These are phyloP conservation scores for Lycium ferocissimum DNA, from an alignment of 257 asterid genomes.

Conservation along the genomic window DNA sequence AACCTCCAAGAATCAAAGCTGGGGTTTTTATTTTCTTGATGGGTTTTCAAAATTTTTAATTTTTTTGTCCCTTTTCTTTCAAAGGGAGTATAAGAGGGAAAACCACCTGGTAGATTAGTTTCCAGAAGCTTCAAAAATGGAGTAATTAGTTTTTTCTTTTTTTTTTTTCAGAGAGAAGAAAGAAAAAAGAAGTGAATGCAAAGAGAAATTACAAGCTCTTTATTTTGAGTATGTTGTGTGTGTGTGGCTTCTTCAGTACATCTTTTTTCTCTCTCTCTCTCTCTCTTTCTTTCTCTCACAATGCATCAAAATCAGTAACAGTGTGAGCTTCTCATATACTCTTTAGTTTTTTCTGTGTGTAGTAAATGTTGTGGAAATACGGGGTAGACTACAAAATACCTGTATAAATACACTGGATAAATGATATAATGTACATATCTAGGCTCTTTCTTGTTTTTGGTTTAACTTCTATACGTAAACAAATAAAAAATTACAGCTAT, in stretches of 20 bases:
- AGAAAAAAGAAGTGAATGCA: conserved; percentile 29
- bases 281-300: conserved; percentile 36
- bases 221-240: conserved; percentile 23
- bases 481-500: not conserved
- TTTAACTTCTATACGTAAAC: no score
- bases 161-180: conserved; percentile 30
- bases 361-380: not conserved
- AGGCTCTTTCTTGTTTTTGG: no score
- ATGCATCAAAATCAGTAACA: conserved; percentile 74
- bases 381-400: not conserved
- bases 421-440: no score
- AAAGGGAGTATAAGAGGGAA: conserved; percentile 3
- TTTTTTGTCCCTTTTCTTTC: not conserved
- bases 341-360: conserved; percentile 26
- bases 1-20: not conserved
- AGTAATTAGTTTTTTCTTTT: not conserved
- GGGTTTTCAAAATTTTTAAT: not conserved
- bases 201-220: not conserved
- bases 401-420: not conserved
- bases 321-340: conserved; percentile 73
- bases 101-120: conserved; percentile 54
- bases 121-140: conserved; percentile 41
- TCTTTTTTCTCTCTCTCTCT: conserved; percentile 34
- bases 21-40: not conserved
- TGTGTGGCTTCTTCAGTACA: conserved; percentile 59